A percentile compares a stretch with the other conserved stretches of the same genome.
phyloP scores from a whole-genome alignment of 106 monocot genomes.

The Ottelia alismoides region DNA sequence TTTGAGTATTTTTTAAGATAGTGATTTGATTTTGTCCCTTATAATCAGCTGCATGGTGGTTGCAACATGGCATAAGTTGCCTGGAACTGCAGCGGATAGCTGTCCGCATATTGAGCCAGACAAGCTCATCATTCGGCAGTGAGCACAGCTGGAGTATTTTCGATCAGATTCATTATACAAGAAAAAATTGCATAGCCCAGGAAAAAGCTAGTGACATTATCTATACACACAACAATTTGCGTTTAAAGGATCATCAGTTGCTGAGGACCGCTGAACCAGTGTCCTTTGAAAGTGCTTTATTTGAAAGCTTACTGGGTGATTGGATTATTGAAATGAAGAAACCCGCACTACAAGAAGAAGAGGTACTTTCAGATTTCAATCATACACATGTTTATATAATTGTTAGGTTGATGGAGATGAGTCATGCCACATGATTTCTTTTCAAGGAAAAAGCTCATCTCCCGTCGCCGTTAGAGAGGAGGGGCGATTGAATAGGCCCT shows the following conservation, averaged over 20 bases:
- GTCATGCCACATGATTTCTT: background rate
- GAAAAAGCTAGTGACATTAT: conserved; percentile 20
- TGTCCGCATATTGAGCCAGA: conserved; percentile 46
- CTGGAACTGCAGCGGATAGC: conserved; percentile 44
- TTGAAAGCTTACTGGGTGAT: conserved; percentile 25
- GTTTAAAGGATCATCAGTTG: conserved; percentile 28
- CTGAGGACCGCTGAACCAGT: conserved; percentile 11
- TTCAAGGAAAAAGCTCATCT: no score
- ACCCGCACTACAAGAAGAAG: conserved; percentile 13
- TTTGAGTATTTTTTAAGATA: no score
- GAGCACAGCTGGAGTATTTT: conserved; percentile 29
- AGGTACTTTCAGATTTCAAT: no score
- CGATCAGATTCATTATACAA: conserved; percentile 16
- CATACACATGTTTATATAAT: no score
- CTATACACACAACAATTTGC: conserved; percentile 39
- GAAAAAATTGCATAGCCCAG: conserved; percentile 24
- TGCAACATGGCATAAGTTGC: conserved; percentile 59
- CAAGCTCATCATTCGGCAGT: conserved; percentile 24
- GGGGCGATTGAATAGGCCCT: background rate
- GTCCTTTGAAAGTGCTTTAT: conserved; percentile 14
- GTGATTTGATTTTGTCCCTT: background rate
- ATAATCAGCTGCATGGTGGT: conserved; percentile 45
- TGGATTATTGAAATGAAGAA: conserved; percentile 30
- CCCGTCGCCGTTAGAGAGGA: no score
- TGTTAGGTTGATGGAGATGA: no score